A percentile compares a stretch with the other conserved stretches of the same genome.
Evolutionary conservation across 1,284 basidiomycete species (phyloP).

Genomic region (Erythrobasidium hasegawianum): DNA sequence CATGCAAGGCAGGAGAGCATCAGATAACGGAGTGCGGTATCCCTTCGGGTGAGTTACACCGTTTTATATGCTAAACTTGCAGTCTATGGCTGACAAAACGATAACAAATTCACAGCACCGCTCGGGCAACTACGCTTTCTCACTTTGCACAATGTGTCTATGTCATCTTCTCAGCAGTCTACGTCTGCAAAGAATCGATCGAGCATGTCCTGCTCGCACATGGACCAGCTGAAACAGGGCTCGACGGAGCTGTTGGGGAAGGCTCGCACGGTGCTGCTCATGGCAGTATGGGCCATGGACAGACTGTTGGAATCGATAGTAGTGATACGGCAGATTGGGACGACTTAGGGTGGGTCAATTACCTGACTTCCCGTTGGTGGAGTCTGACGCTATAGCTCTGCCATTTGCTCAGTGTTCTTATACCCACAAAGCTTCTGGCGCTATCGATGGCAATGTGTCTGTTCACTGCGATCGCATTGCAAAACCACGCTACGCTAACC

Average conservation of each 20-base stretch:
- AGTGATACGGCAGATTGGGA: constrained; percentile 27
- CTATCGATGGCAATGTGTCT: constrained; percentile 52
- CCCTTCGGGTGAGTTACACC: constrained; percentile 76
- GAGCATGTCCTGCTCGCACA: constrained; percentile 66
- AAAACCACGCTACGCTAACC: constrained; percentile 66
- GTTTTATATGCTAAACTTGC: too few relatives aligned
- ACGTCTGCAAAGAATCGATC: constrained; percentile 88
- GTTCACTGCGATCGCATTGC: constrained; percentile 57
- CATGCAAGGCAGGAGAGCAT: constrained; percentile 17
- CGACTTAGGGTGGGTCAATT: constrained; percentile 33
- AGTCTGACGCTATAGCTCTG: too few relatives aligned
- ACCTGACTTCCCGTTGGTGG: too few relatives aligned
- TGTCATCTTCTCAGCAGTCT: constrained; percentile 82
- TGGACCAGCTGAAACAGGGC: constrained; percentile 18
- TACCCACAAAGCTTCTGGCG: constrained; percentile 62
- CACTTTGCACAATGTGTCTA: constrained; percentile 86
- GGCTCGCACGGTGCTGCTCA: constrained; percentile 42
- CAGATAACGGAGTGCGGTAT: constrained; percentile 48
- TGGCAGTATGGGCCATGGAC: constrained; percentile 42
- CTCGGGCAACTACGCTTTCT: constrained; percentile 68
- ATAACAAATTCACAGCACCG: constrained; percentile 64
- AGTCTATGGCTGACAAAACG: constrained; percentile 8
- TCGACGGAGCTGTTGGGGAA: constrained; percentile 27
- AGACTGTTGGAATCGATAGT: constrained; percentile 21
- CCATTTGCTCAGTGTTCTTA: constrained; percentile 70